Evolutionary conservation across 2,329 filamentous ascomycete genomes (phyloP).

Genomic region (Lasiodiplodia theobromae): DNA sequence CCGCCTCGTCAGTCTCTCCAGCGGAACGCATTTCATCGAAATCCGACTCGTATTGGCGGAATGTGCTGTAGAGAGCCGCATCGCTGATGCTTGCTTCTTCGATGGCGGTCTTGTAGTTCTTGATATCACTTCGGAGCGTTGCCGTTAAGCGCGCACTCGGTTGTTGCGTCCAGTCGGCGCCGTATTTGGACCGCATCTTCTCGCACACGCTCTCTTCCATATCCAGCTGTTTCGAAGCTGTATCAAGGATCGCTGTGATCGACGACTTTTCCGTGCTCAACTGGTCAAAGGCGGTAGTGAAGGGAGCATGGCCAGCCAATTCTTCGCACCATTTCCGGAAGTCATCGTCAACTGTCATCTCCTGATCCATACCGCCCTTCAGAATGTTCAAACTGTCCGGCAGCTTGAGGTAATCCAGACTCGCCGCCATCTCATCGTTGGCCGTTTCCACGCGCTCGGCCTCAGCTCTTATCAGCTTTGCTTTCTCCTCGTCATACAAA

Average conservation of each 20-base stretch:
- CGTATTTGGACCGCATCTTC: slow-evolving; percentile 99
- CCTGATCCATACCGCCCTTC: slow-evolving; percentile 91
- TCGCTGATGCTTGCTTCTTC: slow-evolving; percentile 91
- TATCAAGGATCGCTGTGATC: slow-evolving; percentile 76
- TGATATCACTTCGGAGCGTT: slow-evolving; percentile 84
- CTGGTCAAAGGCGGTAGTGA: slow-evolving; percentile 78
- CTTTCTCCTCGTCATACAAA: slow-evolving; percentile 97
- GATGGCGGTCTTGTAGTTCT: slow-evolving; percentile 85
- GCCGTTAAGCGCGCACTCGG: slow-evolving; percentile 89
- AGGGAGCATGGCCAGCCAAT: slow-evolving; percentile 83
- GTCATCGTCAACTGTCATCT: slow-evolving; percentile 85
- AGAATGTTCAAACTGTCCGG: slow-evolving; percentile 88
- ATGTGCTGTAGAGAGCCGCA: slow-evolving; percentile 79
- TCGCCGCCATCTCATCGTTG: slow-evolving; percentile 94
- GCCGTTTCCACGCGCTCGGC: slow-evolving; percentile 91
- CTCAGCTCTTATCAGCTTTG: slow-evolving; percentile 91
- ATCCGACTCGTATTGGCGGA: slow-evolving; percentile 84
- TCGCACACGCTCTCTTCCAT: slow-evolving; percentile 98
- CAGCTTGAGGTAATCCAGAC: slow-evolving; percentile 89
- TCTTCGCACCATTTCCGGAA: slow-evolving; percentile 95
- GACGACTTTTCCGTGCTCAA: slow-evolving; percentile 79
- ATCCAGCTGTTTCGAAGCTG: slow-evolving; percentile 85
- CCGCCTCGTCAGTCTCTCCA: slow-evolving; percentile 83
- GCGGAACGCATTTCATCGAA: slow-evolving; percentile 96
- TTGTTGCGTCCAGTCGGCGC: slow-evolving; percentile 94